Evolutionary conservation across 257 asterid species (phyloP).

Genomic region (Nicotiana noctiflora): DNA sequence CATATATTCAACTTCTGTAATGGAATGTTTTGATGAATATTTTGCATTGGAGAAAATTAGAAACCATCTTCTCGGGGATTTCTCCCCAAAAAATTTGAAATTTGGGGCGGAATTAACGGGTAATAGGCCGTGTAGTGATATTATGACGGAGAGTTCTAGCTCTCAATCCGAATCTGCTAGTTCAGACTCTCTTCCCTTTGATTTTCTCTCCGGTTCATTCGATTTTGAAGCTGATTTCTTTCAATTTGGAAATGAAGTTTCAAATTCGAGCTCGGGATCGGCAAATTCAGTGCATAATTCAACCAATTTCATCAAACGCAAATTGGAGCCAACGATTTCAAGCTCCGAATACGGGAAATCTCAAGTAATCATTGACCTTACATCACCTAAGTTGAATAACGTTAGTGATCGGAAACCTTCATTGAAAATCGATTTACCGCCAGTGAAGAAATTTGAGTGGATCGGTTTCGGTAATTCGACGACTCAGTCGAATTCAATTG

Average conservation of each 20-base stretch:
- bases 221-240: neutral
- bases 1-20: neutral
- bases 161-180: neutral
- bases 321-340: neutral
- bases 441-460: conserved; percentile 29
- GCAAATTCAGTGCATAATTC: neutral
- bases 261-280: neutral
- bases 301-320: neutral
- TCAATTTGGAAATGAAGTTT: neutral
- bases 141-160: neutral
- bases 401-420: conserved; percentile 18
- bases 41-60: conserved; percentile 13
- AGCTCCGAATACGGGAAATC: conserved; percentile 6
- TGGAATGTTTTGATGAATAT: neutral
- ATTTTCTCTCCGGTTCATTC: neutral
- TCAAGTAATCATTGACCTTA: conserved; percentile 8
- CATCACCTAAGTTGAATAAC: neutral
- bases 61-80: conserved; percentile 39
- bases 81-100: neutral
- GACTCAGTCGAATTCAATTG: neutral
- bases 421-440: conserved; percentile 21
- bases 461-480: conserved; percentile 19
- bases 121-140: neutral
- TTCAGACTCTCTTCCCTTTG: neutral
- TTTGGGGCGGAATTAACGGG: neutral